A percentile compares a stretch with the other conserved stretches of the same genome.
These are phyloP conservation scores for Casuarina equisetifolia DNA, from an alignment of 306 rosid species.

Conservation along the genomic window DNA sequence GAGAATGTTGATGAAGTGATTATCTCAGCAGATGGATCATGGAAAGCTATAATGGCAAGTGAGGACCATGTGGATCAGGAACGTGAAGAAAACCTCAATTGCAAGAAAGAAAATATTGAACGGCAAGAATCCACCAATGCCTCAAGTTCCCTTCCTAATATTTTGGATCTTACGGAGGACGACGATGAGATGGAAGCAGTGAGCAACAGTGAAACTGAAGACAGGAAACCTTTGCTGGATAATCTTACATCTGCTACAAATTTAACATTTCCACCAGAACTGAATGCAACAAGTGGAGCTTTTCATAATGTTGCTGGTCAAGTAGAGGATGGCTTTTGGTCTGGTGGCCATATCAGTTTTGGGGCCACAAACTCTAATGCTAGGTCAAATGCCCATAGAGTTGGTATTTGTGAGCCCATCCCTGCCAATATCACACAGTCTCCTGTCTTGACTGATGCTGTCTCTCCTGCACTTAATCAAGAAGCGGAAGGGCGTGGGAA, in stretches of 20 bases:
- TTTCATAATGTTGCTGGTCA: slow-evolving; percentile 41
- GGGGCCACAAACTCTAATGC: slow-evolving; percentile 7
- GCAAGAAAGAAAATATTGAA: slow-evolving; percentile 43
- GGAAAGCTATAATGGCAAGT: slow-evolving; percentile 64
- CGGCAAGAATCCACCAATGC: slow-evolving; percentile 37
- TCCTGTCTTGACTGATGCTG: slow-evolving; percentile 38
- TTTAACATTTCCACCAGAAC: slow-evolving; percentile 27
- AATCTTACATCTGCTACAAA: slow-evolving; percentile 22
- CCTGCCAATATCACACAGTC: slow-evolving; percentile 22
- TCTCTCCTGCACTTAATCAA: slow-evolving; percentile 48
- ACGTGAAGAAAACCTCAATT: slow-evolving; percentile 27
- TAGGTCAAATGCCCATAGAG: slow-evolving; percentile 37
- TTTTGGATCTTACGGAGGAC: slow-evolving; percentile 74
- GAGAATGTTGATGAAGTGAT: slow-evolving; percentile 63
- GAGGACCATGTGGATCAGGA: slow-evolving; percentile 41
- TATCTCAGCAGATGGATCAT: slow-evolving; percentile 79
- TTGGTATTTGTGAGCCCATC: slow-evolving; percentile 26
- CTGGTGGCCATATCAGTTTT: slow-evolving; percentile 28
- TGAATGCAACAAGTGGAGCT: slow-evolving; percentile 22
- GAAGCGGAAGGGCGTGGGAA: slow-evolving; percentile 46
- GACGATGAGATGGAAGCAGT: slow-evolving; percentile 50
- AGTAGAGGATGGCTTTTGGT: slow-evolving; percentile 49
- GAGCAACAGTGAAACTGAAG: slow-evolving; percentile 39
- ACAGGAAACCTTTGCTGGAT: slow-evolving; percentile 52
- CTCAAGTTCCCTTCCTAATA: slow-evolving; percentile 24